Evolutionary conservation across 192 early-diverging fungal genomes (phyloP).

Genomic region (Entomortierella parvispora): DNA sequence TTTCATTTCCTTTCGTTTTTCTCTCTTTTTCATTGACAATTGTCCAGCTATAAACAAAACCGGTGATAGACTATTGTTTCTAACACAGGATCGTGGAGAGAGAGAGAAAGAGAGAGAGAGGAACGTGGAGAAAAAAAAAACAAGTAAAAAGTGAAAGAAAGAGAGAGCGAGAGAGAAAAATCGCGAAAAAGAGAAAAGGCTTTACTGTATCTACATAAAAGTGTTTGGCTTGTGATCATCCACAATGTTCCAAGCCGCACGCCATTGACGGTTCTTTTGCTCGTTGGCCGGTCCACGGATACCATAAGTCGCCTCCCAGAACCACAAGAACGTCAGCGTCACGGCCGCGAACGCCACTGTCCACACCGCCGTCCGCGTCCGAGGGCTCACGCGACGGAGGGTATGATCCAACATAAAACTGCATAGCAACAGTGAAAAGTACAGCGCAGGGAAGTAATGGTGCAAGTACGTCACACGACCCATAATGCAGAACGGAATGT

Average conservation of each 20-base stretch:
- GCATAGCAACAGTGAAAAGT: slow-evolving; percentile 89
- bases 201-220: background rate
- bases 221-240: slow-evolving; percentile 58
- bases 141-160: background rate
- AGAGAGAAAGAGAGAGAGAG: background rate
- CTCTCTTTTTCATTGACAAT: background rate
- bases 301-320: slow-evolving; percentile 87
- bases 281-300: slow-evolving; percentile 72
- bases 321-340: slow-evolving; percentile 74
- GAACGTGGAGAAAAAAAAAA: background rate
- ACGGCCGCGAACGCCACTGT: slow-evolving; percentile 50
- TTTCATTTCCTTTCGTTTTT: background rate
- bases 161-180: background rate
- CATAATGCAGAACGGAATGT: slow-evolving; percentile 95
- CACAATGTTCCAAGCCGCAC: slow-evolving; percentile 82
- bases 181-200: background rate
- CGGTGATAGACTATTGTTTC: too few species aligned
- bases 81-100: background rate
- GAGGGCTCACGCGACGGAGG: slow-evolving; percentile 2
- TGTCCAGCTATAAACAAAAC: too few species aligned
- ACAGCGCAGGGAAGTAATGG: slow-evolving; percentile 96
- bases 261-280: slow-evolving; percentile 73
- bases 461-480: slow-evolving; percentile 96
- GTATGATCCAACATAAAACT: slow-evolving; percentile 83
- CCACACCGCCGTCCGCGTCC: slow-evolving; percentile 51